Base-by-base conservation (phyloP, 2,329 filamentous ascomycete genomes). In the Verticillium longisporum region DNA sequence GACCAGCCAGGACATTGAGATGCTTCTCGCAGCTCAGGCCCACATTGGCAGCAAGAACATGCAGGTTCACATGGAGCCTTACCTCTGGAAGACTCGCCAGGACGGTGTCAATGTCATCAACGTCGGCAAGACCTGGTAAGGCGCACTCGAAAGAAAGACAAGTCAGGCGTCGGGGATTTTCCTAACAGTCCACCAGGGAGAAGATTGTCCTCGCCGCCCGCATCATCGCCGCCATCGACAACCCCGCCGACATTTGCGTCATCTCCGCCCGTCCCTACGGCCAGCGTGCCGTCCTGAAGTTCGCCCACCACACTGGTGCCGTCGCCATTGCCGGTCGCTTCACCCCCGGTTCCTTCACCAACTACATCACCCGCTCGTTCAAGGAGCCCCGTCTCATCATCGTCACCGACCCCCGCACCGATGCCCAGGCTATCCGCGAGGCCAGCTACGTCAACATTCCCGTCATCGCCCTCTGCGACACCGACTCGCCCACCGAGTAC, bases 281-380 rank as follows among this genome's bases (percentile, higher is more conserved):
- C 71, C 95, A 99, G 88, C 94, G 95, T 83, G 94, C 95, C 73
- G 96, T 99, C 77, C 91, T 99, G 79, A 99, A 99, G 90, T 99
- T 99, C 85, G 95, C 95, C 75, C 85, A 92, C 68, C 95, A 99
- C 90, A 99, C 95, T 70, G 95, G 95, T 78, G 93, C 96, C 75
- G 91, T 92, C 75, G 91, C 95, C 80, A 99, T 99, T 76, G 96
- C 95, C 75, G 95, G 95, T 84, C 95, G 95, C 80, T 99, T 99
- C 90, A 99, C 95, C 77, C 95, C 95, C 79, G 95, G 95, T 91
- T 97, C 94, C 82, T 99, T 99, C 90, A 99, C 95, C 87, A 99
- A 99, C 89, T 99, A 99, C 90, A 99, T 99, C 90, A 99, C 96
- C 81, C 94, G 95, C 77, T 98, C 95, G 69, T 99, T 99, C 92